These are phyloP conservation scores for Phialocephala sp. DNA, from an alignment of 2,329 filamentous ascomycete species.

Conservation along the genomic window DNA sequence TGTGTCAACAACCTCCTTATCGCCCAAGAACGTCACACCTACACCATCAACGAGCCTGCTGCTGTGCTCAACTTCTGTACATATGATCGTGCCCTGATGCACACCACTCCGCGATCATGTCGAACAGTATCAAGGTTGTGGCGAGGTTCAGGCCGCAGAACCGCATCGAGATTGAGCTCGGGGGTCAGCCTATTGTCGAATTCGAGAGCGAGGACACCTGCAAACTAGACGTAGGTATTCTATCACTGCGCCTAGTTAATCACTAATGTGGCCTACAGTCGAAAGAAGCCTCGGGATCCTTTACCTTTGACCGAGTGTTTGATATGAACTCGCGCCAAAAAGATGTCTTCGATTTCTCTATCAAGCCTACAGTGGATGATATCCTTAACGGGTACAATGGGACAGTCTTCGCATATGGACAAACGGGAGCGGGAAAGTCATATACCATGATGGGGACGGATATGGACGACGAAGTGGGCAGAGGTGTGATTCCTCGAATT, in stretches of 20 bases:
- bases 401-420: slow-evolving; percentile 97
- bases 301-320: slow-evolving; percentile 98
- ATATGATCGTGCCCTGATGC: slow-evolving; percentile 41
- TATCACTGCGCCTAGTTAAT: slow-evolving; percentile 5
- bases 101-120: slow-evolving; percentile 42
- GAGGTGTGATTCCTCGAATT: slow-evolving; percentile 96
- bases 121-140: slow-evolving; percentile 81
- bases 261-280: slow-evolving; percentile 61
- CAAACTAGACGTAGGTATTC: slow-evolving; percentile 72
- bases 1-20: slow-evolving; percentile 42
- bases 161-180: slow-evolving; percentile 86
- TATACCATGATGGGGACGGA: slow-evolving; percentile 99
- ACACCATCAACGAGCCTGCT: slow-evolving; percentile 22
- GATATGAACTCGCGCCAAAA: slow-evolving; percentile 88
- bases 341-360: slow-evolving; percentile 98
- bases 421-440: slow-evolving; percentile 97
- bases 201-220: slow-evolving; percentile 93
- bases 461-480: slow-evolving; percentile 86
- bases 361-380: slow-evolving; percentile 93
- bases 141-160: slow-evolving; percentile 98
- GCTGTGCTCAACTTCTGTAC: slow-evolving; percentile 30
- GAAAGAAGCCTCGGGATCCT: slow-evolving; percentile 79
- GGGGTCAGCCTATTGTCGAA: slow-evolving; percentile 87
- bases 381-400: slow-evolving; percentile 99
- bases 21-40: slow-evolving; percentile 30